phyloP scores from a whole-genome alignment of 208 protist genomes.

The Ichthyophonus hoferi region DNA sequence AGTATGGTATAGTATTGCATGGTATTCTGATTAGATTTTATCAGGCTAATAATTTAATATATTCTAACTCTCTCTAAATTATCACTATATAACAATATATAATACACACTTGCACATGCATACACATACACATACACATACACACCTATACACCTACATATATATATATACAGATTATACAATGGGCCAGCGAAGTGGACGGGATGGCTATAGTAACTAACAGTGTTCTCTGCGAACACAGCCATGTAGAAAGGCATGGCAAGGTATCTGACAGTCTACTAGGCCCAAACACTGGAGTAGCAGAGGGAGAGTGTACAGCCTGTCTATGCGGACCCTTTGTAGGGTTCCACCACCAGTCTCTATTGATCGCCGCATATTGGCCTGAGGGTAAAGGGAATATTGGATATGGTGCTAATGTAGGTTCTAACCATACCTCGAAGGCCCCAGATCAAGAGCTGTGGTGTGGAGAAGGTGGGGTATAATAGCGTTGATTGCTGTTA shows the following conservation, averaged over 20 bases:
- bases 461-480: slow-evolving; percentile 8
- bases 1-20: no score
- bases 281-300: slow-evolving; percentile 17
- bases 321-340: slow-evolving; percentile 26
- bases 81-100: no score
- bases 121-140: no score
- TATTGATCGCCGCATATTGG: slow-evolving; percentile 19
- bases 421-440: slow-evolving; percentile 25
- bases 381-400: slow-evolving; percentile 24
- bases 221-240: slow-evolving; percentile 26
- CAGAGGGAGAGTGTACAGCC: slow-evolving; percentile 14
- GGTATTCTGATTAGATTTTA: no score
- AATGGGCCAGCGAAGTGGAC: slow-evolving; percentile 23
- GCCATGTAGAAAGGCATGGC: slow-evolving; percentile 17
- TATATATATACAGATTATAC: slow-evolving; percentile 7
- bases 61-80: no score
- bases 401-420: slow-evolving; percentile 25
- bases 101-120: no score
- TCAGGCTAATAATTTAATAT: no score
- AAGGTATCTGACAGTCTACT: background rate
- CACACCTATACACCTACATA: no score
- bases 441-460: slow-evolving; percentile 21
- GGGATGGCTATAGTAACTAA: background rate
- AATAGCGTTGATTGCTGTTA: no score
- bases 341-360: slow-evolving; percentile 14